Conservation (phyloP, 1,284 basidiomycete species). For the Leccinum subrobustum region DNA sequence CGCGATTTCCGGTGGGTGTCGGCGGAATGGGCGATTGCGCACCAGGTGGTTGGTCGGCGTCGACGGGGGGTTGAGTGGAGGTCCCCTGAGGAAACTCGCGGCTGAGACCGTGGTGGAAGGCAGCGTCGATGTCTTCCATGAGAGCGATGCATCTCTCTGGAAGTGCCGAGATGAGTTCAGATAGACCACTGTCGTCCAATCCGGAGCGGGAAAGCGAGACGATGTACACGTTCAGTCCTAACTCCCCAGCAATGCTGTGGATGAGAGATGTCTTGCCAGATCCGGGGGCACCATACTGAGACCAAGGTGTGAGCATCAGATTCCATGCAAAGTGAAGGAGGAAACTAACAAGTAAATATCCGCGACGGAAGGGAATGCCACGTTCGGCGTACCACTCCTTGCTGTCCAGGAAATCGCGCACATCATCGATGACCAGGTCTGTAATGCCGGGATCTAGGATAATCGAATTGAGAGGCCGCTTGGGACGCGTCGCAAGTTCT, state of each 20-base stretch:
- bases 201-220: conserved; percentile 70
- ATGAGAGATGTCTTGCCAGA: conserved; percentile 77
- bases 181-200: conserved; percentile 65
- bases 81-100: conserved; percentile 30
- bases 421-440: conserved; percentile 63
- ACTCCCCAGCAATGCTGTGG: conserved; percentile 73
- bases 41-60: neutral
- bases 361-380: conserved; percentile 69
- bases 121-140: conserved; percentile 81
- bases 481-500: conserved; percentile 54
- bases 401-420: conserved; percentile 62
- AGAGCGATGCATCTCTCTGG: conserved; percentile 71
- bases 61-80: neutral
- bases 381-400: conserved; percentile 68
- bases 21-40: conserved; percentile 1
- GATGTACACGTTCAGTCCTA: conserved; percentile 73
- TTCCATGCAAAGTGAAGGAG: neutral
- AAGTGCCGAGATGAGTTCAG: conserved; percentile 59
- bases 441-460: conserved; percentile 66
- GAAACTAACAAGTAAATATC: conserved; percentile 57
- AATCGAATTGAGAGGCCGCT: conserved; percentile 63
- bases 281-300: conserved; percentile 68
- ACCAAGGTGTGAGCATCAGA: conserved; percentile 8
- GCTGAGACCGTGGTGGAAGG: conserved; percentile 58
- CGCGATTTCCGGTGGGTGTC: conserved; percentile 33